Evolutionary conservation across 2,329 filamentous ascomycete species (phyloP).

Genomic region (Neonectria magnoliae): DNA sequence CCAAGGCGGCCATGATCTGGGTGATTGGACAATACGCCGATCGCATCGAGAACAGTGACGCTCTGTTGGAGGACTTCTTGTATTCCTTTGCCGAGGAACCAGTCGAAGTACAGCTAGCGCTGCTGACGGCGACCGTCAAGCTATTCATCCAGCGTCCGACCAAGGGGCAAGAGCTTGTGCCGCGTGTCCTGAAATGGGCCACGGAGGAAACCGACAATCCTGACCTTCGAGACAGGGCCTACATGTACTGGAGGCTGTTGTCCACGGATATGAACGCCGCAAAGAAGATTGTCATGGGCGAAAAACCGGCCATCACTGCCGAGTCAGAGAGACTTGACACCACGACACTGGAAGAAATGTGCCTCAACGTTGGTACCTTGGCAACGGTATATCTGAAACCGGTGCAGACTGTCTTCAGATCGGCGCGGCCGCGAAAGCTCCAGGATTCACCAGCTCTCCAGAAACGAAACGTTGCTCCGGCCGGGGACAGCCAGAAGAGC

Average conservation of each 20-base stretch:
- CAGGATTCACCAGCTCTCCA: constrained; percentile 88
- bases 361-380: constrained; percentile 92
- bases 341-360: constrained; percentile 93
- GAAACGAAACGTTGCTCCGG: constrained; percentile 68
- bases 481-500: constrained; percentile 66
- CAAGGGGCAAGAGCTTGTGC: constrained; percentile 91
- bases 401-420: constrained; percentile 95
- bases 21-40: constrained; percentile 98
- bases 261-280: constrained; percentile 91
- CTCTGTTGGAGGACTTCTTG: constrained; percentile 91
- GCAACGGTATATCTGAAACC: constrained; percentile 98
- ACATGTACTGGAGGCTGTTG: constrained; percentile 99
- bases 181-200: constrained; percentile 96
- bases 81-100: constrained; percentile 94
- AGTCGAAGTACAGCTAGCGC: constrained; percentile 92
- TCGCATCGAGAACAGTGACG: constrained; percentile 96
- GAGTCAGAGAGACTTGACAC: constrained; percentile 95
- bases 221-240: constrained; percentile 92
- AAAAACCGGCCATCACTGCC: constrained; percentile 95
- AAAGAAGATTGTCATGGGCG: constrained; percentile 92
- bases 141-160: constrained; percentile 97
- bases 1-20: constrained; percentile 99
- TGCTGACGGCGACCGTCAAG: constrained; percentile 96
- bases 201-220: constrained; percentile 99
- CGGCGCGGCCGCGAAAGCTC: constrained; percentile 81